Evolutionary conservation across 2,329 filamentous ascomycete genomes (phyloP).

Genomic region (Pseudogymnoascus destructans): DNA sequence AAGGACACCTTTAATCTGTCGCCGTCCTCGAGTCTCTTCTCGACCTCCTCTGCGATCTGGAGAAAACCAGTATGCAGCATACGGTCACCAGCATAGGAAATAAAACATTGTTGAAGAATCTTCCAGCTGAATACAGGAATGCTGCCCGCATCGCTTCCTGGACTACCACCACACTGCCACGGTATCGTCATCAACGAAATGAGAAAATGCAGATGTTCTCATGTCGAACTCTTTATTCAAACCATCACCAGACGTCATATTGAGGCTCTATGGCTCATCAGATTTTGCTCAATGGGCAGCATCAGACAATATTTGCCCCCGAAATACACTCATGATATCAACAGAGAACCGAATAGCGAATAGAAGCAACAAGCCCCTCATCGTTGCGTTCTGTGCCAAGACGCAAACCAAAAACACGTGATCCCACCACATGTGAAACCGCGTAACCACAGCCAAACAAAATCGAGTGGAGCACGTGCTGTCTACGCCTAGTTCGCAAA

Average conservation of each 20-base stretch:
- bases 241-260: background rate
- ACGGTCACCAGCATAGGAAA: too few species aligned
- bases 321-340: background rate
- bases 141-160: too few species aligned
- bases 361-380: background rate
- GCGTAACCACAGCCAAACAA: background rate
- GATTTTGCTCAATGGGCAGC: background rate
- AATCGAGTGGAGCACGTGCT: background rate
- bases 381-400: background rate
- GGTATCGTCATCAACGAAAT: too few species aligned
- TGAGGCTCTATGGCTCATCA: background rate
- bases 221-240: background rate
- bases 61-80: too few species aligned
- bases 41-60: too few species aligned
- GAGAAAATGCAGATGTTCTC: too few species aligned
- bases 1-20: too few species aligned
- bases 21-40: too few species aligned
- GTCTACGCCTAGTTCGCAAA: background rate
- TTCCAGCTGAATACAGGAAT: too few species aligned
- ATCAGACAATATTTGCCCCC: background rate
- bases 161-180: background rate
- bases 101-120: too few species aligned
- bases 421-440: background rate
- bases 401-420: background rate
- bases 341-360: background rate